Evolutionary conservation across 305 asterid species (phyloP), one percentile per base, ranked within the genome.

Genomic region (Fraxinus sp.): DNA sequence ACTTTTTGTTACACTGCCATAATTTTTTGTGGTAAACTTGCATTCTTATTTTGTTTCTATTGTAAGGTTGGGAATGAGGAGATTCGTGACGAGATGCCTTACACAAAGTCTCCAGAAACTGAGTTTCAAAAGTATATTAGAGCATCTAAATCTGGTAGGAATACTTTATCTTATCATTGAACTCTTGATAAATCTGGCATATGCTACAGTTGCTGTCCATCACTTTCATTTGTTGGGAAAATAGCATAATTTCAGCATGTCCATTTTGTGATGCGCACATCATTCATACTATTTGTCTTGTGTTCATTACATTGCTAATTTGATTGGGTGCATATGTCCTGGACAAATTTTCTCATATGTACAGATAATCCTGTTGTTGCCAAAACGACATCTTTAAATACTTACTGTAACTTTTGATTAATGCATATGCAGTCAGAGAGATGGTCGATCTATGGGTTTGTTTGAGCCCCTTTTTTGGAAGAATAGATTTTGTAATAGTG

Each of bases 121-220:
- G 91, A 88, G 78, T 94, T 94, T 81, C 98, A 92, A 83, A 90
- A 90, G 86, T 92, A 91, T 81, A 93, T 92, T 26, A 88, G 98
- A 84, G 86, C 89, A 80, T 86, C 91, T 79, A 91, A 86, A 90
- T 83, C 83, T 84, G 97, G 98, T 94, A 92, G 81, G 82, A 30
- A 26, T 57, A 57, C 85, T 43, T 57, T 64, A 10, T 83, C 72
- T 55, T 64, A 55, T 57, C 70, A 37, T 82, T 49, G 26, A 72
- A 39, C 79, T 77, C 71, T 79, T 80, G 41, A 81, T 30, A 64
- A 77, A 32, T 81, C 82, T 52, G 79, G 41, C 87, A 77, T 76
- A 18, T 13, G 28, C 76, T 64, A 35, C 83, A 74, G 43, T 78
- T 64, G 36, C 85, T 79, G 43, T 28, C 59, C 78, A 24, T 86